phyloP scores from a whole-genome alignment of 495 filamentous ascomycete species.

The Coniosporium apollinis region DNA sequence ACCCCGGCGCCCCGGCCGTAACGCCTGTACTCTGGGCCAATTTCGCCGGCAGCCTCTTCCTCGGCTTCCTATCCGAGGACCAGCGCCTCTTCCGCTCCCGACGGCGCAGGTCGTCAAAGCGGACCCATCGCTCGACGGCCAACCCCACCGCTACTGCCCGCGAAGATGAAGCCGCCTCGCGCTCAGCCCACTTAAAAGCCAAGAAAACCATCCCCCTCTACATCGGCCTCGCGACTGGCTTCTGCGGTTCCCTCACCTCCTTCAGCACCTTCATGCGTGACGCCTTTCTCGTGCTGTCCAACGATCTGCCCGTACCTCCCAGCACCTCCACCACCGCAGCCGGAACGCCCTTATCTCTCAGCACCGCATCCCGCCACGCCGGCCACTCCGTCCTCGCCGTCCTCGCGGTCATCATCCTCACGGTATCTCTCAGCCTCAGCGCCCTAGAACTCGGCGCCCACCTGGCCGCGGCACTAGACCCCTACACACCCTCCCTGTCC shows the following conservation, averaged over 20 bases:
- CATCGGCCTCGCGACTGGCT: slow-evolving; percentile 82
- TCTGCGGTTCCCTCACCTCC: slow-evolving; percentile 83
- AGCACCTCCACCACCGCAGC: slow-evolving; percentile 18
- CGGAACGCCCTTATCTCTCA: slow-evolving; percentile 1
- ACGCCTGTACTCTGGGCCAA: slow-evolving; percentile 81
- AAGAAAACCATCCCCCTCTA: slow-evolving; percentile 84
- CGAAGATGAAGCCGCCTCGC: slow-evolving; percentile 18
- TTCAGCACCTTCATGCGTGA: slow-evolving; percentile 87
- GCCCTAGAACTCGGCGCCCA: slow-evolving; percentile 63
- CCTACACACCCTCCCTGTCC: slow-evolving; percentile 39
- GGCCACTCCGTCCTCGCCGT: slow-evolving; percentile 75
- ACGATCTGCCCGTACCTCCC: slow-evolving; percentile 41
- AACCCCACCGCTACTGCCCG: too few relatives aligned
- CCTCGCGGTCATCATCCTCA: slow-evolving; percentile 49
- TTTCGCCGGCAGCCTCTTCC: slow-evolving; percentile 61
- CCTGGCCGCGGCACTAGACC: slow-evolving; percentile 46
- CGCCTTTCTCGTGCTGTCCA: slow-evolving; percentile 66
- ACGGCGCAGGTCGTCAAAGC: neutral
- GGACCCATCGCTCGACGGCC: too few relatives aligned
- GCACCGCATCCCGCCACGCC: slow-evolving; percentile 37
- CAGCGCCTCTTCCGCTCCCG: slow-evolving; percentile 46
- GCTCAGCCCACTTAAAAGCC: slow-evolving; percentile 29
- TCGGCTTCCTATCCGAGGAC: slow-evolving; percentile 80
- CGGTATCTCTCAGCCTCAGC: slow-evolving; percentile 48
- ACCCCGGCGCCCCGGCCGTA: slow-evolving; percentile 57